Base-by-base conservation (phyloP, 1,284 basidiomycete genomes). In the Vanrija pseudolonga region DNA sequence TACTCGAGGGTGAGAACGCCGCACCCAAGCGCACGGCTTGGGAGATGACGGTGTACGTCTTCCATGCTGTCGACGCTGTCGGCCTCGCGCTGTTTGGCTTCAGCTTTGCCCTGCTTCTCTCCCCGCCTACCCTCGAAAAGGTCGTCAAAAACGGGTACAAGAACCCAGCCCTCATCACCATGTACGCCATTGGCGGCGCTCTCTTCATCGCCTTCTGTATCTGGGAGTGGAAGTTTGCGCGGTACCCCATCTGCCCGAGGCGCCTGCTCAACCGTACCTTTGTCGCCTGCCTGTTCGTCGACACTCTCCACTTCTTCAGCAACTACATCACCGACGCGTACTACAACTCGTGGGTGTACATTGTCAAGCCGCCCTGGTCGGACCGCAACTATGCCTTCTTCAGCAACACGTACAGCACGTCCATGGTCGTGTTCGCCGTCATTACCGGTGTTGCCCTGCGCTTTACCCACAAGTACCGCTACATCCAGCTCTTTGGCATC, bases 71-170 rank as follows among this genome's bases (percentile, higher is more conserved):
- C 60, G 74, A 76, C 57, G 58, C 85, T 41, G 64, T 85, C 20
- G 88, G 88, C 4, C 80, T 89, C n/a, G 37, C 84, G 26, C 80
- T 89, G 37, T 80, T 89, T 39, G 85, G 82, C 3, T 73, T 81
- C 14, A 82, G 82, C 0, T 73, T 85, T 28, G 80, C 82, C 3
- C 76, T 87, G 15, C 82, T 88, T 53, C 80, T 90, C 4, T 76
- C 88, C 6, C 88, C 88, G 2, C 74, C 88, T 23, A 86, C 86
- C 0, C 76, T 89, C 26, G 75, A 74, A 4, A 72, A 77, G 23
- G 71, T 70, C 17, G 80, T 80, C 2, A 73, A 75, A 5, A 75
- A 74, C 23, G 66, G 67, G 20, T 76, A 73, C 71, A 62, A 65
- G 46, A 73, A 65, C 47, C 70, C 73, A 12, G 57, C 53, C 22